Evolutionary conservation across 805 yeast species (phyloP).

Genomic region (Candida ascalaphidarum): DNA sequence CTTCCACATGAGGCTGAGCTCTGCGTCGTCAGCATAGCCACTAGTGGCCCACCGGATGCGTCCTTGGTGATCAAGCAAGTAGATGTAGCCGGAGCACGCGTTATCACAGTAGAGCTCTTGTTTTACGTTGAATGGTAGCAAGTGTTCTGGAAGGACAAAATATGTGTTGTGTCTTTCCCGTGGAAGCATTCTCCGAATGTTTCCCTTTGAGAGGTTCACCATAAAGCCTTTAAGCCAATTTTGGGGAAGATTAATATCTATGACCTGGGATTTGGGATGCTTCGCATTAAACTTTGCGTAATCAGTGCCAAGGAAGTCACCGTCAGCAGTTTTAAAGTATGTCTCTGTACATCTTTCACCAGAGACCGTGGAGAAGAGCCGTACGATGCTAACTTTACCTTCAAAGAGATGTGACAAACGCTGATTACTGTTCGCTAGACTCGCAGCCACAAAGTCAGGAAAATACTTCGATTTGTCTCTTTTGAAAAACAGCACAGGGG

Average conservation of each 20-base stretch:
- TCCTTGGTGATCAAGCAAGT: slow-evolving; percentile 65
- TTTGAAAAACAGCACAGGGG: slow-evolving; percentile 77
- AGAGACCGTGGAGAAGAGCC: slow-evolving; percentile 57
- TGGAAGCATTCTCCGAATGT: slow-evolving; percentile 37
- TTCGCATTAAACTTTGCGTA: slow-evolving; percentile 27
- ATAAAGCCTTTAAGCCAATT: slow-evolving; percentile 55
- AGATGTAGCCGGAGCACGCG: slow-evolving; percentile 74
- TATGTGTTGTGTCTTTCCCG: slow-evolving; percentile 46
- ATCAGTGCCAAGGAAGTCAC: slow-evolving; percentile 34
- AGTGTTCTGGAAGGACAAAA: slow-evolving; percentile 54
- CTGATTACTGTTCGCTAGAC: slow-evolving; percentile 32
- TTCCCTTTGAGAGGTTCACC: slow-evolving; percentile 39
- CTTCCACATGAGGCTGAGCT: slow-evolving; percentile 55
- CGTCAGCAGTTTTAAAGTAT: slow-evolving; percentile 42
- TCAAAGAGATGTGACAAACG: slow-evolving; percentile 28
- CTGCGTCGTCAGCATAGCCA: slow-evolving; percentile 70
- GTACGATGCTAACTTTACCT: slow-evolving; percentile 52
- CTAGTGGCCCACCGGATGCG: slow-evolving; percentile 88
- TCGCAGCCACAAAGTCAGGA: slow-evolving; percentile 65
- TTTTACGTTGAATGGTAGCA: slow-evolving; percentile 48
- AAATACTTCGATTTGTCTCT: slow-evolving; percentile 67
- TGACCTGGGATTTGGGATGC: slow-evolving; percentile 54
- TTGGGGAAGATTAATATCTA: slow-evolving; percentile 73
- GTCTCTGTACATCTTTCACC: slow-evolving; percentile 62
- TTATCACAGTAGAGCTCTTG: slow-evolving; percentile 61